Base-by-base conservation (phyloP, 169 alveolate species). In the Plasmodium gonderi region DNA sequence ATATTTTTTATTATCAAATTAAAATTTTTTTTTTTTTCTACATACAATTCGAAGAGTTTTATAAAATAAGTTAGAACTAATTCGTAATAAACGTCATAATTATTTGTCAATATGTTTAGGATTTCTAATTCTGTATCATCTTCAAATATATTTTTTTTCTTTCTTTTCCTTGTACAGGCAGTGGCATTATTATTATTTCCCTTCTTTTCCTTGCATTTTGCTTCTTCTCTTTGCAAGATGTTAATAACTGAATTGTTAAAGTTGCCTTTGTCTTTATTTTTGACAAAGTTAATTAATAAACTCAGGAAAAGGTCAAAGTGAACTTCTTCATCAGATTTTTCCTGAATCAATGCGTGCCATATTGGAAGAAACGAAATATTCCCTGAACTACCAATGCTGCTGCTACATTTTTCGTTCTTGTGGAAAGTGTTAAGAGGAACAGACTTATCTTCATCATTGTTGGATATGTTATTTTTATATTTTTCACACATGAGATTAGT, bases 1-100 rank as follows among this genome's bases (percentile, higher is more conserved):
- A 90, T 67, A 79, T 90, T 77, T 67, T 90, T 76, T 14, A 90
- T 78, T 4, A 90, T 77, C 20, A 12, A 45, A 54, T 65, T 67
- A 72, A 60, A 76, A 65, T 77, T 72, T 65, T 40, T 77, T 64
- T 60, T 77, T 47, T 78, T 90, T 67, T 90, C 74, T 78, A 90
- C 47, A 65, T 65, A 90, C 74, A 45, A 9, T 47, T 90, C 65
- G 74, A 77, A 65, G 6, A 90, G 31, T 5, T 42, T 12, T 23
- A 90, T 20, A 45, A 76, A 47, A 64, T 79, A 33, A 14, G 51
- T 64, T 38, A 90, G 17, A 3, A 69, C 60, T 12, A 90, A 44
- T 65, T 90, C 90, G 47, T 90, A 77, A 78, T 90, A 90, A 23
- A 23, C 74, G 12, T 90, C 83, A 54, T 90, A 90, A 38, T 90